Evolutionary conservation across 345 rosid species (phyloP).

Genomic region (Zanthoxylum bungeanum): DNA sequence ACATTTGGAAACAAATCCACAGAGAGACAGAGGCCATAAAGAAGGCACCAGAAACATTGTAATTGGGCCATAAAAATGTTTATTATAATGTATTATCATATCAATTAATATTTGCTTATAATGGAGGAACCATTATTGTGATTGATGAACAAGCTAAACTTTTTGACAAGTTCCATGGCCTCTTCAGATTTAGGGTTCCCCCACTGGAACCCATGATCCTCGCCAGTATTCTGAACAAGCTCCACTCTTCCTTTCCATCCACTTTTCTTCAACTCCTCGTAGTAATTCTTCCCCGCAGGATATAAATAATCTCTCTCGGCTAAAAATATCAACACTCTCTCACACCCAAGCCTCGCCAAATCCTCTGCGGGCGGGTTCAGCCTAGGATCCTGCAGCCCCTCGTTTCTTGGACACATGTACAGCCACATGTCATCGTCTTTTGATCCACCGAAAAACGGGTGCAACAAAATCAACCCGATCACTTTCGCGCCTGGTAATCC

Average conservation of each 20-base stretch:
- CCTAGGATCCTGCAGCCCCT: constrained; percentile 38
- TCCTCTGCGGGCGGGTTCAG: constrained; percentile 35
- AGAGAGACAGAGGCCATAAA: too few species aligned
- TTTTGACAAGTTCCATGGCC: constrained; percentile 19
- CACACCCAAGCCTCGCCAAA: constrained; percentile 28
- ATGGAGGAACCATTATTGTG: too few species aligned
- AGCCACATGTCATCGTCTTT: constrained; percentile 43
- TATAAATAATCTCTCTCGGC: constrained; percentile 35
- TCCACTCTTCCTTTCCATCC: constrained; percentile 32
- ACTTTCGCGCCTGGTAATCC: constrained; percentile 26
- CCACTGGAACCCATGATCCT: constrained; percentile 33
- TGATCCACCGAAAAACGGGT: constrained; percentile 46
- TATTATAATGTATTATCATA: too few species aligned
- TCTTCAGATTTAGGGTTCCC: constrained; percentile 13
- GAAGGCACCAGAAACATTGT: too few species aligned
- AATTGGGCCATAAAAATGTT: too few species aligned
- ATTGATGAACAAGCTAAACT: constrained; percentile 18
- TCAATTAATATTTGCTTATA: too few species aligned
- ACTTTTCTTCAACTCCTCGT: constrained; percentile 26
- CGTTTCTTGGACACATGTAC: constrained; percentile 33
- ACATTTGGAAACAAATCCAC: too few species aligned
- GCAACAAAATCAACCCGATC: constrained; percentile 41
- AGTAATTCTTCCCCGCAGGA: constrained; percentile 12
- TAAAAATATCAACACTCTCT: constrained; percentile 34
- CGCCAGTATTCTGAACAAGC: constrained; percentile 24